Evolutionary conservation across 768 basidiomycete species (phyloP).

Genomic region (Omphalotus guepiniiformis): DNA sequence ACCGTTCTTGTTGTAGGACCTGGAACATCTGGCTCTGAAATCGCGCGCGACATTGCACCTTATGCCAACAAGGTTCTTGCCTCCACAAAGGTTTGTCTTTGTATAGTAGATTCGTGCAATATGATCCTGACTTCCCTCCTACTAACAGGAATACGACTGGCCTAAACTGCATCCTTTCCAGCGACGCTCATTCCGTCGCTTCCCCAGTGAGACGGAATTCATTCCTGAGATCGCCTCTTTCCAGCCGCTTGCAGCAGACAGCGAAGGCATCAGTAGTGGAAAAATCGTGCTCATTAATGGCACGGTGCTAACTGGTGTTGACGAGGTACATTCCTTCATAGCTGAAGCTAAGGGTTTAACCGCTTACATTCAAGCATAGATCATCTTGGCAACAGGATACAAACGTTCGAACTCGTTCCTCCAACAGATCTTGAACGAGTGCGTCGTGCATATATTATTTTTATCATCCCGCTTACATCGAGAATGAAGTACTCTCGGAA

Average conservation of each 20-base stretch:
- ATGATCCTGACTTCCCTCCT: background rate
- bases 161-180: slow-evolving; percentile 21
- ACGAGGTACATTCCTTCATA: slow-evolving; percentile 16
- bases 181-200: slow-evolving; percentile 21
- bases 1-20: slow-evolving; percentile 18
- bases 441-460: background rate
- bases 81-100: slow-evolving; percentile 16
- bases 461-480: background rate
- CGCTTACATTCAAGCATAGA: slow-evolving; percentile 7
- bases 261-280: slow-evolving; percentile 20
- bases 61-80: slow-evolving; percentile 12
- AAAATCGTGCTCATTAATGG: slow-evolving; percentile 26
- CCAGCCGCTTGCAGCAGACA: slow-evolving; percentile 12
- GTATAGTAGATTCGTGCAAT: background rate
- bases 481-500: background rate
- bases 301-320: slow-evolving; percentile 23
- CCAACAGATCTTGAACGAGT: slow-evolving; percentile 8
- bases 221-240: slow-evolving; percentile 26
- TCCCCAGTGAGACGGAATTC: slow-evolving; percentile 21
- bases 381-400: slow-evolving; percentile 29
- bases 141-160: slow-evolving; percentile 16
- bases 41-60: slow-evolving; percentile 18
- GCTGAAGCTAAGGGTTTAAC: background rate
- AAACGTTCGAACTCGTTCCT: slow-evolving; percentile 26
- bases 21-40: slow-evolving; percentile 16